These are phyloP conservation scores for Albizia julibrissin DNA, from an alignment of 306 rosid genomes.

Conservation along the genomic window DNA sequence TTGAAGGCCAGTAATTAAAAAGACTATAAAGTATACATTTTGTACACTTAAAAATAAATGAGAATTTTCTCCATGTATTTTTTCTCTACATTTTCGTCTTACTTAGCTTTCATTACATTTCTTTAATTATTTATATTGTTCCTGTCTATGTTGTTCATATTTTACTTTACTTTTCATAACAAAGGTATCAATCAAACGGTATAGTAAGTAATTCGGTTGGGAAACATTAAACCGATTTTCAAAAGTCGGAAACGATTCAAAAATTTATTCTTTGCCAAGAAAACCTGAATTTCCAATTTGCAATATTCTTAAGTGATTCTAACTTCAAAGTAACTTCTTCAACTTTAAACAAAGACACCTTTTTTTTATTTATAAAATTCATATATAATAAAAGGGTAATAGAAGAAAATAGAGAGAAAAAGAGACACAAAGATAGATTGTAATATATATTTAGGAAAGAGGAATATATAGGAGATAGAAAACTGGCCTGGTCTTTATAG, in stretches of 20 bases:
- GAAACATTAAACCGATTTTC: conserved; percentile 13
- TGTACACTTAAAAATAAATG: too few relatives aligned
- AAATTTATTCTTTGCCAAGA: background rate
- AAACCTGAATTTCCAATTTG: background rate
- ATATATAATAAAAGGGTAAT: background rate
- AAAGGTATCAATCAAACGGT: conserved; percentile 31
- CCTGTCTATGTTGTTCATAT: background rate
- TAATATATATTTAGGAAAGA: background rate
- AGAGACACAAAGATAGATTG: background rate
- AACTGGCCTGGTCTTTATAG: conserved; percentile 36
- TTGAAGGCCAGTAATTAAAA: too few relatives aligned
- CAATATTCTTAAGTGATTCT: background rate
- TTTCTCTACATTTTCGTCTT: too few relatives aligned
- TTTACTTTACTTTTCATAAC: background rate
- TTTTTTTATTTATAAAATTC: background rate
- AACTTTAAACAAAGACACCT: background rate
- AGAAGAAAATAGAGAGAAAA: background rate
- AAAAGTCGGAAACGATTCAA: conserved; percentile 15
- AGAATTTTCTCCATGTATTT: too few relatives aligned
- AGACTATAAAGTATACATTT: too few relatives aligned
- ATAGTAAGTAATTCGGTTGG: conserved; percentile 51
- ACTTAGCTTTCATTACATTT: background rate
- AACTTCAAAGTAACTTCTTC: background rate
- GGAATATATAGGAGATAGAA: conserved; percentile 14
- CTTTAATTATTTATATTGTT: background rate